phyloP scores from a whole-genome alignment of 2,329 filamentous ascomycete species.

The Alternaria arbusti region DNA sequence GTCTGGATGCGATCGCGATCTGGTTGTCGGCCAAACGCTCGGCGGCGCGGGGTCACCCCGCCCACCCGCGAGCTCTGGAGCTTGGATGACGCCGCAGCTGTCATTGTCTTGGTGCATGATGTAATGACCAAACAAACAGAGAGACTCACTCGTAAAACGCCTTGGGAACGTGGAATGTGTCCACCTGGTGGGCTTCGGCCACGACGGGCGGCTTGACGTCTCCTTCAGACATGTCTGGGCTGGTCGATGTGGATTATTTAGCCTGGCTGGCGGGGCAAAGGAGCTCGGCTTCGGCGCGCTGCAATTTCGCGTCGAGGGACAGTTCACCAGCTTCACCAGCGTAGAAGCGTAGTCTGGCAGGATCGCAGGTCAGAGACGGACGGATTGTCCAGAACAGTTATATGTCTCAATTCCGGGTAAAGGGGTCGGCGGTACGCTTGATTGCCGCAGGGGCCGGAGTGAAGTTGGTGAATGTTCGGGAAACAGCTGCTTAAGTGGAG shows the following conservation, averaged over 20 bases:
- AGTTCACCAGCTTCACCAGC: background rate
- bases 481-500: constrained; percentile 37
- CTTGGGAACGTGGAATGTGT: constrained; percentile 70
- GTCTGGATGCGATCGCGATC: constrained; percentile 7
- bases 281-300: constrained; percentile 14
- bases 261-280: constrained; percentile 10
- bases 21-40: constrained; percentile 5
- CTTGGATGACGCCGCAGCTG: constrained; percentile 17
- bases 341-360: constrained; percentile 1
- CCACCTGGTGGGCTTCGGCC: constrained; percentile 76
- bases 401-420: constrained; percentile 46
- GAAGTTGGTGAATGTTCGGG: constrained; percentile 33
- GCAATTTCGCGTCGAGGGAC: constrained; percentile 8
- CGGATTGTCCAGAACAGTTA: constrained; percentile 21
- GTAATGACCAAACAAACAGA: constrained; percentile 24
- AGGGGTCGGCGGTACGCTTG: constrained; percentile 42
- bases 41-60: constrained; percentile 45
- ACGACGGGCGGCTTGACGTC: constrained; percentile 61
- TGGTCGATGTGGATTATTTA: constrained; percentile 8
- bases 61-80: constrained; percentile 21
- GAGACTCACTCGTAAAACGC: constrained; percentile 51
- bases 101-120: constrained; percentile 22
- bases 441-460: constrained; percentile 36
- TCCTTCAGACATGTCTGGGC: constrained; percentile 54
- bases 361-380: constrained; percentile 7